Evolutionary conservation across 2,329 filamentous ascomycete species (phyloP), one percentile per base, ranked within the genome.

Genomic region (Stagonosporopsis cucurbitacearum): DNA sequence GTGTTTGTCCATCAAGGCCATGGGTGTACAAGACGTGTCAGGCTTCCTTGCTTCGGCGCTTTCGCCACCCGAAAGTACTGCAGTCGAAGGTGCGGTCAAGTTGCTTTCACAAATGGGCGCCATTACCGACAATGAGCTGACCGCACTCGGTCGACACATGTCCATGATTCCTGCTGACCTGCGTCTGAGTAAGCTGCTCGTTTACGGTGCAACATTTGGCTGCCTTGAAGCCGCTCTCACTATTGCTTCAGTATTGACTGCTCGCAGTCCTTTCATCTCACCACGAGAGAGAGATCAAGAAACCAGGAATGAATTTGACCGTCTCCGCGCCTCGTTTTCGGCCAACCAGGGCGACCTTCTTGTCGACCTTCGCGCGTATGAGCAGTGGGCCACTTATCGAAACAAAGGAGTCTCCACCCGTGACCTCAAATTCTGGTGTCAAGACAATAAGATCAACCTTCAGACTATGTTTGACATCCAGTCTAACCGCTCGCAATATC

Each of bases 111-210:
- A 92, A 9, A 96, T 99, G 82, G 95, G 95, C 26, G 94, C 93
- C 0, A 81, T 98, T 13, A 91, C 95, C 65, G 91, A 91, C 40
- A 86, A 91, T 54, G 89, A 92, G 67, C 82, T 99, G 36, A 98
- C 95, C 0, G 92, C 93, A 3, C 86, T 99, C 42, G 95, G 95
- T 35, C 88, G 90, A 49, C 95, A 98, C 77, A 82, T 99, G n/a
- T 90, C 93, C 17, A 91, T 96, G 86, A 92, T 99, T 46, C 95
- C 95, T 1, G 91, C 94, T 0, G 95, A 99, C 70, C 82, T 99
- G 43, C 87, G 94, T 25, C 96, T 92, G 73, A 92, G 91, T 41
- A 99, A 99, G 76, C 83, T 99, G 30, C 92, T 99, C 83, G 91
- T 99, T 3, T 96, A 96, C 70, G 95, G 95, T 6, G 89, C 92